phyloP scores from a whole-genome alignment of 2,329 filamentous ascomycete species.

The Neofusicoccum kwambonambiense region DNA sequence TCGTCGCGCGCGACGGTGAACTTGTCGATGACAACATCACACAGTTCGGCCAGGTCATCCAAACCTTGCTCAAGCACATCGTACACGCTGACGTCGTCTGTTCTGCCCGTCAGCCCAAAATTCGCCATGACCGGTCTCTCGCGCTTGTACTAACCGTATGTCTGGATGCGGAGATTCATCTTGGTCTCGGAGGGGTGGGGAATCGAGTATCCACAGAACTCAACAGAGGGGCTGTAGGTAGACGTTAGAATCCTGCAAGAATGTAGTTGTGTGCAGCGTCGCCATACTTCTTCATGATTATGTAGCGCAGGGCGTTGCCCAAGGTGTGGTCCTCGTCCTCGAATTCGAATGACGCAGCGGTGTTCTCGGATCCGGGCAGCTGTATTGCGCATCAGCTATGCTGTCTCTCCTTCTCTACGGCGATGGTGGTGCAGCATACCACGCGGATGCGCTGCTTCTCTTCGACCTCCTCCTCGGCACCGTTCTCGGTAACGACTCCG shows the following conservation, averaged over 20 bases:
- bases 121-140: background rate
- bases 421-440: constrained; percentile 27
- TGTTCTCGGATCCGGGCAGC: constrained; percentile 80
- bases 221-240: constrained; percentile 74
- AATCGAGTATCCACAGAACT: constrained; percentile 98
- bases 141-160: constrained; percentile 67
- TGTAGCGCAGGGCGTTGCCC: constrained; percentile 88
- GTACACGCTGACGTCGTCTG: constrained; percentile 76
- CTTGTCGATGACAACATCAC: constrained; percentile 89
- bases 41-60: constrained; percentile 83
- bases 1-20: constrained; percentile 69
- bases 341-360: constrained; percentile 93
- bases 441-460: constrained; percentile 48
- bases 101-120: constrained; percentile 5
- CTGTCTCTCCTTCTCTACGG: background rate
- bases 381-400: constrained; percentile 37
- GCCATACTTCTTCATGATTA: constrained; percentile 96
- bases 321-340: constrained; percentile 91
- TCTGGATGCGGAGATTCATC: constrained; percentile 98
- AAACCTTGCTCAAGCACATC: constrained; percentile 89
- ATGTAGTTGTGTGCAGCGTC: background rate
- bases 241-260: background rate
- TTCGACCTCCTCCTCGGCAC: constrained; percentile 42
- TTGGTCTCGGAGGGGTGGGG: constrained; percentile 93
- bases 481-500: constrained; percentile 47